Base-by-base conservation (phyloP, 139 green algal genomes). In the Chlamydomonas eustigma region DNA sequence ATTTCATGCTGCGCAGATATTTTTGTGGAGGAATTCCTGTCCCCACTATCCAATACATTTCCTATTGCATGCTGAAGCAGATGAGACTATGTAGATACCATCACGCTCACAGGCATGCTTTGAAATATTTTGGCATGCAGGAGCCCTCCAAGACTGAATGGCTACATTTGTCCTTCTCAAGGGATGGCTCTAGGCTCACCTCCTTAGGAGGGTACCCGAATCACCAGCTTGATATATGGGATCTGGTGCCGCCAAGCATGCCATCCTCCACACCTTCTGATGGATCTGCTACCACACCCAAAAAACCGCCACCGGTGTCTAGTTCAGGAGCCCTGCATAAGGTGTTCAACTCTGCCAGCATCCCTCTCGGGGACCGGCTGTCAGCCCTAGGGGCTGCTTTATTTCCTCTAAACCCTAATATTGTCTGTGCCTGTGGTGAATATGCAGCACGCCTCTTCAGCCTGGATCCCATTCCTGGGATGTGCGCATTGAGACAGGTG, bases 191-290 rank as follows among this genome's bases (percentile, higher is more conserved):
- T 12, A 50, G 44, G 3, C 30, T 76, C n/a, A 25, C 33, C 12
- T 33, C 44, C 3, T 8, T 76, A 3, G 31, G n/a, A 3, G 50
- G 50, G 33, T 67, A 37, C 71, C 71, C 71, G 2, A 31, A 33
- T 3, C 71, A 69, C 25, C 31, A 36, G 18, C 71, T 76, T 3
- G 71, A 76, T 25, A 3, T 76, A 30, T 76, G 71, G 71, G 71
- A 68, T 22, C 5, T 65, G 71, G 12, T 36, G 25, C n/a, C 58
- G 44, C n/a, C n/a, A n/a, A n/a, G n/a, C n/a, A n/a, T n/a, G n/a
- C n/a, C n/a, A n/a, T n/a, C n/a, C n/a, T n/a, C n/a, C n/a, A n/a
- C n/a, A n/a, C 44, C 12, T 58, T 12, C 12, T 58, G 18, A 58
- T 18, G 44, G 44, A 58, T 12, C 12, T 28, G 44, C 44, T 28